These are phyloP conservation scores for Eucalyptus lansdowneana DNA, from an alignment of 345 rosid genomes.

Conservation along the genomic window DNA sequence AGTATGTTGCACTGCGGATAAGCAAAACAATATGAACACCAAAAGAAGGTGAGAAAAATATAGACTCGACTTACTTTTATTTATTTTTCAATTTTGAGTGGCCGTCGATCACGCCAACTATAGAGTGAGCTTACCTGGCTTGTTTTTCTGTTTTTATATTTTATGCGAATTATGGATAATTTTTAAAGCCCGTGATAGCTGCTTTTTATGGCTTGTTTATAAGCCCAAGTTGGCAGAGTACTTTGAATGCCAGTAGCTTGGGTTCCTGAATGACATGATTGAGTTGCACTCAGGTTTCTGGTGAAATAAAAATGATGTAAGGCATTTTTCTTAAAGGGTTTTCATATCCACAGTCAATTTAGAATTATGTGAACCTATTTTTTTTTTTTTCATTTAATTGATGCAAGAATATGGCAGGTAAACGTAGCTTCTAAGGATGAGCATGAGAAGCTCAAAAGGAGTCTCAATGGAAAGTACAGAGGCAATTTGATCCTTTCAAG, in stretches of 20 bases:
- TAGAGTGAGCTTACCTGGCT: too few species aligned
- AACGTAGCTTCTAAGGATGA: constrained; percentile 4
- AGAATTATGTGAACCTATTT: not conserved
- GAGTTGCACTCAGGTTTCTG: not conserved
- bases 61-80: too few species aligned
- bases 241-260: too few species aligned
- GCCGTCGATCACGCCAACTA: too few species aligned
- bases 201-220: not conserved
- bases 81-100: too few species aligned
- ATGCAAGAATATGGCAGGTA: constrained; percentile 2
- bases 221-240: too few species aligned
- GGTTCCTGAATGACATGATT: not conserved
- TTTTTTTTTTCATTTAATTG: not conserved
- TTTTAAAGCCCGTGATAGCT: too few species aligned
- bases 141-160: too few species aligned
- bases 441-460: constrained; percentile 18
- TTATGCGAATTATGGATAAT: too few species aligned
- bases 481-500: constrained; percentile 7
- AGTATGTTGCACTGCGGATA: too few species aligned
- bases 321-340: not conserved
- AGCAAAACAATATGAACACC: too few species aligned
- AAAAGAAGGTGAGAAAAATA: too few species aligned
- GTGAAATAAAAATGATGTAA: not conserved
- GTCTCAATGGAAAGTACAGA: not conserved
- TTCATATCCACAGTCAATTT: not conserved